phyloP scores from a whole-genome alignment of 164 flowering plant genomes.

The Vitis amurensis region DNA sequence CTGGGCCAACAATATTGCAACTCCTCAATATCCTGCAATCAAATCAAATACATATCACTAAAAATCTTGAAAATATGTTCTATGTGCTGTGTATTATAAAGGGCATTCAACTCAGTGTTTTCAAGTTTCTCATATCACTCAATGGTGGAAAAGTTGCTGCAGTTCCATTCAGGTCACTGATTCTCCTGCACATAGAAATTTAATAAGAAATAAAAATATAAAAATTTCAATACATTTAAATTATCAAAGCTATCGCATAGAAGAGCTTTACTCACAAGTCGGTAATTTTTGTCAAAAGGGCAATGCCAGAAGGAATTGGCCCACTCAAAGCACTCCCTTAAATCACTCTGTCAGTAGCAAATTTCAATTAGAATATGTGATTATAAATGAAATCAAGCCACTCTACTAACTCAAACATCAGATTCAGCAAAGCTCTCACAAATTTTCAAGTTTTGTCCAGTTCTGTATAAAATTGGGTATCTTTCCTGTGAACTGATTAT shows the following conservation, averaged over 20 bases:
- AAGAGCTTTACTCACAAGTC: conserved; percentile 30
- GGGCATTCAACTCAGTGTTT: conserved; percentile 28
- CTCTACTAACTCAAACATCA: neutral
- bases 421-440: conserved; percentile 25
- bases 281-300: conserved; percentile 19
- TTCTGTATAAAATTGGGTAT: conserved; percentile 52
- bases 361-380: neutral
- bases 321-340: conserved; percentile 44
- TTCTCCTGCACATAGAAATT: conserved; percentile 44
- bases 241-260: neutral
- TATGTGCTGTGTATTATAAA: no score
- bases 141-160: conserved; percentile 45
- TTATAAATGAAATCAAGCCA: no score
- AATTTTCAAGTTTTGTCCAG: conserved; percentile 29
- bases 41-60: no score
- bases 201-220: neutral
- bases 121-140: conserved; percentile 22
- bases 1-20: conserved; percentile 39
- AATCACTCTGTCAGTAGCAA: conserved; percentile 21
- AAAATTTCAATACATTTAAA: no score
- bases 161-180: conserved; percentile 60
- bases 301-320: conserved; percentile 42
- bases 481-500: conserved; percentile 44
- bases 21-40: conserved; percentile 47
- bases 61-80: neutral